These are phyloP conservation scores for Silene noctiflora DNA, from an alignment of 179 eudicot species.

Conservation along the genomic window DNA sequence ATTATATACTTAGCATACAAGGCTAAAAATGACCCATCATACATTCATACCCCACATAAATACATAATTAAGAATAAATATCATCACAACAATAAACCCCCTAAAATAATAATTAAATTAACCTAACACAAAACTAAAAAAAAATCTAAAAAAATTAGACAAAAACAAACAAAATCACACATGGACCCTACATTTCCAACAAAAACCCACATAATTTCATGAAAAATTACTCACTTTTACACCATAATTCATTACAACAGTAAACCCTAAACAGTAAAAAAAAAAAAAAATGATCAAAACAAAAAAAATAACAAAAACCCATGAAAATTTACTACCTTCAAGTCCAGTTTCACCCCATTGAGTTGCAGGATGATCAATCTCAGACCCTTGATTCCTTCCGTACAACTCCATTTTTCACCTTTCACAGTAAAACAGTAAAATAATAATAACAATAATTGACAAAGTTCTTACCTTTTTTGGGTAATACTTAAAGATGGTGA, in stretches of 20 bases:
- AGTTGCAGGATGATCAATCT: constrained; percentile 44
- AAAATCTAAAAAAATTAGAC: background rate
- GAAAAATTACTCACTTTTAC: background rate
- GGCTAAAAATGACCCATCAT: background rate
- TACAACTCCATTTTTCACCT: constrained; percentile 59
- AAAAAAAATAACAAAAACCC: constrained; percentile 1
- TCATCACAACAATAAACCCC: background rate
- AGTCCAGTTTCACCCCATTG: constrained; percentile 68
- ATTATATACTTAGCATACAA: background rate
- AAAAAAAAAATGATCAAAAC: background rate
- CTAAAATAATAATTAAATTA: background rate
- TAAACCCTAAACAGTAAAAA: constrained; percentile 10
- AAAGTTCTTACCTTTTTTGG: constrained; percentile 2
- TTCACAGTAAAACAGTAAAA: background rate
- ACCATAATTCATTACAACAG: constrained; percentile 11
- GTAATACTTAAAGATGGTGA: background rate
- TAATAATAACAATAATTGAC: constrained; percentile 4
- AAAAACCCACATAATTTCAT: constrained; percentile 7
- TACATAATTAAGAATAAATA: background rate
- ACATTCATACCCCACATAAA: background rate
- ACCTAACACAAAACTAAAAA: background rate
- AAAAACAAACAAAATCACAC: background rate
- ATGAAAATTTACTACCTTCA: constrained; percentile 42
- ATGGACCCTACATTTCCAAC: constrained; percentile 12
- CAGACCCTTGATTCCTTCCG: constrained; percentile 48